Percentiles rank a stretch among this genome's conserved stretches.
Conservation (phyloP, 441 rosid species). For the Capsella rubella region DNA sequence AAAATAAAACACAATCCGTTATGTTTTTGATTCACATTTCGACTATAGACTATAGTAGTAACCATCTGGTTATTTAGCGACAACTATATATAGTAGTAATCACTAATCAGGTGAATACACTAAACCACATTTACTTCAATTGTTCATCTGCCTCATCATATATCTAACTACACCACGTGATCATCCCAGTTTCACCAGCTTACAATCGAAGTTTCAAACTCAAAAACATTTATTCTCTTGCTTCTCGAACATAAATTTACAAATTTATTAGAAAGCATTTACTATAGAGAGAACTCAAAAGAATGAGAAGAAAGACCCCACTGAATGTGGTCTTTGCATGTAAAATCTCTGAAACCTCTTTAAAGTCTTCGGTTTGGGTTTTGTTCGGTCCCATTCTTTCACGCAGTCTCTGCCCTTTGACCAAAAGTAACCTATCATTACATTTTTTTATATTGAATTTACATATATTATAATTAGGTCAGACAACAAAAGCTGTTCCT, state of each 20-base stretch:
- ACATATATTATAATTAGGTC: neutral
- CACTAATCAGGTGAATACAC: neutral
- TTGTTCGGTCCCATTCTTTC: conserved; percentile 25
- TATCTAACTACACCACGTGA: conserved; percentile 9
- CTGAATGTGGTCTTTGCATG: conserved; percentile 39
- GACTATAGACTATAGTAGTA: too few relatives aligned
- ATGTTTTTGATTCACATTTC: neutral
- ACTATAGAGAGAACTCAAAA: conserved; percentile 1
- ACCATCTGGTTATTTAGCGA: conserved; percentile 1
- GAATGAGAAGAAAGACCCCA: conserved; percentile 30
- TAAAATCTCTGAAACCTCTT: conserved; percentile 35
- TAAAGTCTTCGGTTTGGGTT: conserved; percentile 44
- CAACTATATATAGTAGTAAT: neutral
- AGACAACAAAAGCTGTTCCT: conserved; percentile 39
- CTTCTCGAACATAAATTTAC: neutral
- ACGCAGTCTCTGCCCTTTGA: conserved; percentile 47
- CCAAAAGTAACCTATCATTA: conserved; percentile 48
- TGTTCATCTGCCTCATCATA: too few relatives aligned
- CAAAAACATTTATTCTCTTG: conserved; percentile 32
- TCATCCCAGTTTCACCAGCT: conserved; percentile 23
- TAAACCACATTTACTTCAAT: conserved; percentile 1
- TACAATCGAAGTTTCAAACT: conserved; percentile 19
- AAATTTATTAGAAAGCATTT: conserved; percentile 17
- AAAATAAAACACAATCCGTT: neutral
- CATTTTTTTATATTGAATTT: conserved; percentile 4